A percentile compares a stretch with the other conserved stretches of the same genome.
phyloP scores from a whole-genome alignment of 2,329 filamentous ascomycete genomes.

The Apiospora phragmitis region DNA sequence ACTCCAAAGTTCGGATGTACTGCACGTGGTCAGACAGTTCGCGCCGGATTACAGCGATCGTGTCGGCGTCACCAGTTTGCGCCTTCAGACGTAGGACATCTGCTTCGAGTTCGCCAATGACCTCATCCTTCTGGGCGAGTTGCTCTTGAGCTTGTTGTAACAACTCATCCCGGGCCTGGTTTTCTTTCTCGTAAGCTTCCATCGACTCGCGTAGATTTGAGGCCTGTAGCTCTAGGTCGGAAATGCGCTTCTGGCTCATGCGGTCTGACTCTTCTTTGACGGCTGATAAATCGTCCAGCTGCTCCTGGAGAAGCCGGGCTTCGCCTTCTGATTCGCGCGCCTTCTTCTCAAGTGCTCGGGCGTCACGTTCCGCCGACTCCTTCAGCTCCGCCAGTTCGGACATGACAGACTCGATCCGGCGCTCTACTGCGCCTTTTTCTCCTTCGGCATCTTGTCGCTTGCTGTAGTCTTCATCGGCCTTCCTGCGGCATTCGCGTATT shows the following conservation, averaged over 20 bases:
- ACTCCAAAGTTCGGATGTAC: conserved; percentile 86
- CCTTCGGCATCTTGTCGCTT: conserved; percentile 60
- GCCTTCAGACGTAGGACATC: conserved; percentile 84
- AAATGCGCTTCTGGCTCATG: conserved; percentile 53
- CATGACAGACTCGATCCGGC: conserved; percentile 51
- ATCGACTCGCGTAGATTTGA: conserved; percentile 46
- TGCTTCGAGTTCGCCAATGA: conserved; percentile 75
- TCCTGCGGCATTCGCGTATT: conserved; percentile 74
- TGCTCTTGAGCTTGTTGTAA: conserved; percentile 65
- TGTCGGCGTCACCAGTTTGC: conserved; percentile 83
- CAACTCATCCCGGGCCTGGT: conserved; percentile 53
- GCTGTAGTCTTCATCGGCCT: conserved; percentile 84
- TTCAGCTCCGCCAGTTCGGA: conserved; percentile 54
- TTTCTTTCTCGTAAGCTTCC: conserved; percentile 61
- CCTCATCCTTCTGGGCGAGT: conserved; percentile 66
- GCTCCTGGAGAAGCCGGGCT: conserved; percentile 73
- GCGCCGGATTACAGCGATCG: conserved; percentile 78
- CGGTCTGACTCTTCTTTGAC: conserved; percentile 71
- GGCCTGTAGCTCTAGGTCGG: conserved; percentile 55
- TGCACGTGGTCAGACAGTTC: conserved; percentile 89
- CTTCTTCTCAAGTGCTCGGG: conserved; percentile 66
- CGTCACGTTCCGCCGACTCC: conserved; percentile 52
- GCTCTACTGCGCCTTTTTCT: conserved; percentile 49
- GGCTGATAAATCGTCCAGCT: conserved; percentile 69
- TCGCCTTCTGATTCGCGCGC: conserved; percentile 73